A percentile compares a stretch with the other conserved stretches of the same genome.
Conservation (phyloP, 345 rosid species). For the Ceriops zippeliana region DNA sequence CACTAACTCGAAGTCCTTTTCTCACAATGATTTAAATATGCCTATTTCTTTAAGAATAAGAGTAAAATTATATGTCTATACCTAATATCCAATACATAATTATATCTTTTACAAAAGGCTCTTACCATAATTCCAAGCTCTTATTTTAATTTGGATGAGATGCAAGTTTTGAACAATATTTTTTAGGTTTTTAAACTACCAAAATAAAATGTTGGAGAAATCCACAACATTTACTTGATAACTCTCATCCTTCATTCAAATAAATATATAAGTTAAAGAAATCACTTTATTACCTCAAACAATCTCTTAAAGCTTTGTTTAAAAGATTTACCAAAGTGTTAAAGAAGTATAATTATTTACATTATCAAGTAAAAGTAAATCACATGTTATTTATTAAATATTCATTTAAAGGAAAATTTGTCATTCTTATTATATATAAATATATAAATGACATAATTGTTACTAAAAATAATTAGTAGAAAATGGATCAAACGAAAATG, state of each 20-base stretch:
- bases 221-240: too few relatives aligned
- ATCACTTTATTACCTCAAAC: neutral
- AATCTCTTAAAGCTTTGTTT: neutral
- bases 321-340: neutral
- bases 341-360: neutral
- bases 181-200: too few relatives aligned
- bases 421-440: neutral
- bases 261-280: neutral
- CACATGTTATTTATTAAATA: neutral
- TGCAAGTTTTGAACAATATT: too few relatives aligned
- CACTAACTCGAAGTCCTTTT: too few relatives aligned
- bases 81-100: too few relatives aligned
- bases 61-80: too few relatives aligned
- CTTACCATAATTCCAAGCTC: too few relatives aligned
- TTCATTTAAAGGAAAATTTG: neutral
- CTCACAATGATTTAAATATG: too few relatives aligned
- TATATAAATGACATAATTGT: neutral
- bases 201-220: neutral
- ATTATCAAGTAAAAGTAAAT: neutral
- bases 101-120: too few relatives aligned
- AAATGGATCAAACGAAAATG: neutral
- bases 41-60: too few relatives aligned
- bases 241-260: neutral
- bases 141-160: too few relatives aligned
- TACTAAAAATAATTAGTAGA: neutral